phyloP scores from a whole-genome alignment of 176 grass and related monocot species.

The Eremochloa ophiuroides region DNA sequence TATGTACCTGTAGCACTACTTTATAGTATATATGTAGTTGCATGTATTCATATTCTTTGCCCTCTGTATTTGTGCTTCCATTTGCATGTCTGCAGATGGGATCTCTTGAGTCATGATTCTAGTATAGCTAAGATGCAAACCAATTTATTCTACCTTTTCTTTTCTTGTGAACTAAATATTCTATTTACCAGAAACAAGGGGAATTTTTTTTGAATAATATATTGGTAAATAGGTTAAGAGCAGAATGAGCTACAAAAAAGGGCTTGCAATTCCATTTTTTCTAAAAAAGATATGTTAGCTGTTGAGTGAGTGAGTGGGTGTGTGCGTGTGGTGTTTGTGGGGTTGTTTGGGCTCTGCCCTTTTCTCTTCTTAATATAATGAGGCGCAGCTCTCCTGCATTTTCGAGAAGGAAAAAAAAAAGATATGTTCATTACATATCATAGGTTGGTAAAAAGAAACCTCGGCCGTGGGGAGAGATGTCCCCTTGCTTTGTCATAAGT shows the following conservation, averaged over 20 bases:
- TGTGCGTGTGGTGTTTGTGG: too few relatives aligned
- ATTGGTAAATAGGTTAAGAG: neutral
- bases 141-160: neutral
- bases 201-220: neutral
- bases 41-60: neutral
- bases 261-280: neutral
- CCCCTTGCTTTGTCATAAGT: neutral
- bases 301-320: too few relatives aligned
- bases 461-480: neutral
- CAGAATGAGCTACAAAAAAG: neutral
- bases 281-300: too few relatives aligned
- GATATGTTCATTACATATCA: neutral
- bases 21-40: neutral
- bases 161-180: neutral
- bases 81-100: neutral
- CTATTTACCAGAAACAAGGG: neutral
- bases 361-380: too few relatives aligned
- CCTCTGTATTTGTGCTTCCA: neutral
- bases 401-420: too few relatives aligned
- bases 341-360: too few relatives aligned
- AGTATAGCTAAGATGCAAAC: neutral
- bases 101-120: neutral
- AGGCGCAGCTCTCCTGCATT: too few relatives aligned
- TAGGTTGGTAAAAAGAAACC: neutral
- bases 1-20: constrained; percentile 14